phyloP scores from a whole-genome alignment of 2,329 filamentous ascomycete species.

The Penicillium italicum region DNA sequence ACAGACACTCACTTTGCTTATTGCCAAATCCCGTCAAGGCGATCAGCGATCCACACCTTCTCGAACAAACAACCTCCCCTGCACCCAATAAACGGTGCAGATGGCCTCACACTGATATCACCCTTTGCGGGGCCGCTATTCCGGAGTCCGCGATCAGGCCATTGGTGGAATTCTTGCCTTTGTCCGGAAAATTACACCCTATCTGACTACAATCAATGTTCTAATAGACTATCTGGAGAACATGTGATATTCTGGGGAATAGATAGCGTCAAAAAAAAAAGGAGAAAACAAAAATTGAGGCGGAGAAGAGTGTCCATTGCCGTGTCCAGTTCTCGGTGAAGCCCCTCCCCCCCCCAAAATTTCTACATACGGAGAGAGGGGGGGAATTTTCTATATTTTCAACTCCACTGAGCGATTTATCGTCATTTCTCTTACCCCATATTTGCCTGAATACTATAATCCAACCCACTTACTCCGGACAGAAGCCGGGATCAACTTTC shows the following conservation, averaged over 20 bases:
- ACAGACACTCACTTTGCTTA: constrained; percentile 1
- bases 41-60: constrained; percentile 29
- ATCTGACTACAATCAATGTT: background rate
- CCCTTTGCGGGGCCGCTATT: constrained; percentile 20
- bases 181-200: background rate
- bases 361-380: background rate
- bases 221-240: background rate
- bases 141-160: constrained; percentile 5
- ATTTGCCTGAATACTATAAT: constrained; percentile 1
- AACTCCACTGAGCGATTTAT: constrained; percentile 12
- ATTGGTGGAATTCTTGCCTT: constrained; percentile 4
- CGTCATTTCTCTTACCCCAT: constrained; percentile 6
- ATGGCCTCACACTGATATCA: constrained; percentile 23
- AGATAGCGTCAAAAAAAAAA: background rate
- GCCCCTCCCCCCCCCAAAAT: background rate
- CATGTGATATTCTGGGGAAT: constrained; percentile 8
- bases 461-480: background rate
- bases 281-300: background rate
- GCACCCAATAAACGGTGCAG: constrained; percentile 12
- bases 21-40: constrained; percentile 14
- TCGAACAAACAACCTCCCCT: constrained; percentile 16
- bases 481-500: background rate
- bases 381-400: background rate
- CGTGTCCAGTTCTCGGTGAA: constrained; percentile 23
- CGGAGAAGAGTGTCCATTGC: background rate